Percentiles rank a stretch among this genome's conserved stretches.
Conservation (phyloP, 2,329 filamentous ascomycete species). For the Penicillium glabrum region DNA sequence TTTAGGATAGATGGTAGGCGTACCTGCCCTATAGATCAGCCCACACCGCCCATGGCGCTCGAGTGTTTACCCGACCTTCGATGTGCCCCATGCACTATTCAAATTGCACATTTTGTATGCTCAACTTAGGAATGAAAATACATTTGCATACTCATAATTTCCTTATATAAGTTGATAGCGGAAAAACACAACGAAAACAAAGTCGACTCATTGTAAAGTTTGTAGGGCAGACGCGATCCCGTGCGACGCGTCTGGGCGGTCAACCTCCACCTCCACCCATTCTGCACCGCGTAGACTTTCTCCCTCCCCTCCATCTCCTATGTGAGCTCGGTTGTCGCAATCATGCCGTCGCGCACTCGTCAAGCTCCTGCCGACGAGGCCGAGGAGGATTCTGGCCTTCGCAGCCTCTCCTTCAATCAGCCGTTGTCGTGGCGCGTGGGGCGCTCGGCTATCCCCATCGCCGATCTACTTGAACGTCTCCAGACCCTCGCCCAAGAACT, state of each 20-base stretch:
- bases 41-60: not conserved
- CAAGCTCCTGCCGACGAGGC: conserved; percentile 34
- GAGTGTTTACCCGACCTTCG: not conserved
- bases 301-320: conserved; percentile 14
- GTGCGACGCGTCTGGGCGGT: conserved; percentile 27
- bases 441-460: conserved; percentile 75
- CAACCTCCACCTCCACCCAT: conserved; percentile 21
- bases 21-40: not conserved
- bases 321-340: conserved; percentile 26
- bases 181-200: not conserved
- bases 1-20: not conserved
- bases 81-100: not conserved
- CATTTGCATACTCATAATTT: not conserved
- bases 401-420: conserved; percentile 73
- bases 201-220: not conserved
- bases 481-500: conserved; percentile 81
- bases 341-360: conserved; percentile 46
- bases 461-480: conserved; percentile 77
- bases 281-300: conserved; percentile 17
- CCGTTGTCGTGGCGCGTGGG: conserved; percentile 88
- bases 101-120: not conserved
- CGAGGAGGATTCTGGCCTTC: conserved; percentile 40
- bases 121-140: not conserved
- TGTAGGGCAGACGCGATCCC: conserved; percentile 16
- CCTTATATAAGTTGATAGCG: not conserved